A percentile compares a stretch with the other conserved stretches of the same genome.
These are phyloP conservation scores for Phytophthora gonapodyides DNA, from an alignment of 352 stramenopile genomes.

Conservation along the genomic window DNA sequence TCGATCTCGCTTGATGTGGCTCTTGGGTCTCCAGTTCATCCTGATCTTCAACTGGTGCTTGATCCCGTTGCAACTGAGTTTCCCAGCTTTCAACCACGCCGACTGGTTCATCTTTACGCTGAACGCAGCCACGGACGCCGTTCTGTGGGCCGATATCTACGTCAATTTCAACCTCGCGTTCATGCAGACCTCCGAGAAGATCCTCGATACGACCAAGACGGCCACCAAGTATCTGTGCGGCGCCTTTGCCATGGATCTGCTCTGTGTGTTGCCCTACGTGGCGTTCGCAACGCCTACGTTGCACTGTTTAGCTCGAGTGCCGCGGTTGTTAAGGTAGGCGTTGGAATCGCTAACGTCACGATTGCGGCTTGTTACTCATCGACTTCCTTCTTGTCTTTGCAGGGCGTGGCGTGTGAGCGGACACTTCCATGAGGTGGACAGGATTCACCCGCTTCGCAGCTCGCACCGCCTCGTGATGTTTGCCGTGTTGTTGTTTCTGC, in stretches of 20 bases:
- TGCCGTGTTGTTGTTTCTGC: conserved; percentile 25
- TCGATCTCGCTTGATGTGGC: conserved; percentile 20
- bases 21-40: conserved; percentile 29
- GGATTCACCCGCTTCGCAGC: conserved; percentile 20
- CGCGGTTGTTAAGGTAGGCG: conserved; percentile 17
- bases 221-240: conserved; percentile 32
- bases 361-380: not conserved
- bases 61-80: conserved; percentile 47
- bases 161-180: conserved; percentile 45
- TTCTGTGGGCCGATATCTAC: conserved; percentile 54
- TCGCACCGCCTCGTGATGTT: conserved; percentile 25
- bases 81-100: conserved; percentile 35
- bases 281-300: conserved; percentile 18
- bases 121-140: conserved; percentile 32
- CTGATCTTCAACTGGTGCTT: conserved; percentile 49
- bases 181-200: conserved; percentile 33
- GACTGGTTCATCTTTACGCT: conserved; percentile 32
- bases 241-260: conserved; percentile 38
- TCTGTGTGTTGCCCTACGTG: conserved; percentile 45
- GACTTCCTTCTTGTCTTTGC: not conserved
- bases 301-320: conserved; percentile 22
- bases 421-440: conserved; percentile 40
- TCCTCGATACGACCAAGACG: conserved; percentile 33
- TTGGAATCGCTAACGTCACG: not conserved
- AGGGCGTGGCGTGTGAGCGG: conserved; percentile 38